These are phyloP conservation scores for Flaveria ramosissima DNA, from an alignment of 129 eudicot species.

Conservation along the genomic window DNA sequence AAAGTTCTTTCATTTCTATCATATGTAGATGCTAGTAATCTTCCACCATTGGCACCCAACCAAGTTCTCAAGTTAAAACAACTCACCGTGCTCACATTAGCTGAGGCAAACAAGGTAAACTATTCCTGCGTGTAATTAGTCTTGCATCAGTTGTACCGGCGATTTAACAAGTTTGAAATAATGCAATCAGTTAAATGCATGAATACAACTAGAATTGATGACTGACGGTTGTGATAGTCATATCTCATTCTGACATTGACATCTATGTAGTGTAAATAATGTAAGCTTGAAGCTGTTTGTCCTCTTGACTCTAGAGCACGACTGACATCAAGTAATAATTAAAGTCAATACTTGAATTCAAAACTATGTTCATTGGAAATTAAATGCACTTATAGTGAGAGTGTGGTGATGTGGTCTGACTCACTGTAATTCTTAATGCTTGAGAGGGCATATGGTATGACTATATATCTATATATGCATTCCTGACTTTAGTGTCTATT, in stretches of 20 bases:
- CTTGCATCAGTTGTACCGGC: slow-evolving; percentile 1
- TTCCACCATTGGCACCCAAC: slow-evolving; percentile 68
- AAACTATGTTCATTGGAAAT: not conserved
- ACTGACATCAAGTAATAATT: not conserved
- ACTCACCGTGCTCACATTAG: slow-evolving; percentile 81
- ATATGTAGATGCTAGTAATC: slow-evolving; percentile 53
- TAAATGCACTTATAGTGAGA: not conserved
- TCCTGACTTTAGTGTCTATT: not conserved
- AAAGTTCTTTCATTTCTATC: slow-evolving; percentile 3
- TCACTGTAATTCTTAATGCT: not conserved
- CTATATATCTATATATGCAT: not conserved
- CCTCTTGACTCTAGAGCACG: not conserved
- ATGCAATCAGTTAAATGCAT: not conserved
- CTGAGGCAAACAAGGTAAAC: slow-evolving; percentile 83
- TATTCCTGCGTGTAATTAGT: not conserved
- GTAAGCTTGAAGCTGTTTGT: not conserved
- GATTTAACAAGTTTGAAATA: not conserved
- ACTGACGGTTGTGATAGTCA: not conserved
- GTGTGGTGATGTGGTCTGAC: not conserved
- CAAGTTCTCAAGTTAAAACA: slow-evolving; percentile 86
- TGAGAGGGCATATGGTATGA: slow-evolving; percentile 1
- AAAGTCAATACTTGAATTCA: not conserved
- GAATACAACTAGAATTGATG: not conserved
- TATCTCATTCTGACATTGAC: slow-evolving; percentile 3
- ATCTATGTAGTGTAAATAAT: not conserved